A percentile compares a stretch with the other conserved stretches of the same genome.
Evolutionary conservation across 768 basidiomycete genomes (phyloP).

Genomic region (Lactifluus hygrophoroides): DNA sequence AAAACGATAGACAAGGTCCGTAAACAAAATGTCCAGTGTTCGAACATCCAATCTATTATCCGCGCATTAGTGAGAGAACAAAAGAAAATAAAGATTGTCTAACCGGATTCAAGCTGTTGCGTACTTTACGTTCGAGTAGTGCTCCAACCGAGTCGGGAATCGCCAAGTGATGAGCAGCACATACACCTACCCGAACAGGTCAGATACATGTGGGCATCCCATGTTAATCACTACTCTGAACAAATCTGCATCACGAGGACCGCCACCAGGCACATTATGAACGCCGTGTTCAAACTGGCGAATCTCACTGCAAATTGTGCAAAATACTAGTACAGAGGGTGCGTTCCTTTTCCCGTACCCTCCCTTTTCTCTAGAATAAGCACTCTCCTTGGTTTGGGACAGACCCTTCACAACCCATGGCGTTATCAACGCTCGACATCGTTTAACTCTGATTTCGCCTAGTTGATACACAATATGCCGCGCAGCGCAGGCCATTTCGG

Average conservation of each 20-base stretch:
- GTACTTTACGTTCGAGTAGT: constrained; percentile 57
- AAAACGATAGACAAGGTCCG: constrained; percentile 27
- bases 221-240: constrained; percentile 16
- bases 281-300: constrained; percentile 51
- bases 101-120: constrained; percentile 49
- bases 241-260: constrained; percentile 62
- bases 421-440: not conserved
- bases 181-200: constrained; percentile 42
- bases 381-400: too few relatives aligned
- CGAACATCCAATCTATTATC: constrained; percentile 27
- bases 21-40: constrained; percentile 13
- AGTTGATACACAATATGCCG: too few relatives aligned
- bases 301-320: constrained; percentile 52
- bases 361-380: not conserved
- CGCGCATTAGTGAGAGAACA: constrained; percentile 1
- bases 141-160: constrained; percentile 60
- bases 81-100: constrained; percentile 18
- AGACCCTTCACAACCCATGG: constrained; percentile 15
- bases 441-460: not conserved
- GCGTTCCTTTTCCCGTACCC: constrained; percentile 35
- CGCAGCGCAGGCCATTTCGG: too few relatives aligned
- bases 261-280: constrained; percentile 52
- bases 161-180: constrained; percentile 73
- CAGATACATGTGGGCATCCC: constrained; percentile 8
- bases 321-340: constrained; percentile 51